Evolutionary conservation across 2,329 filamentous ascomycete genomes (phyloP).

Genomic region (Penicillium sumatraense): DNA sequence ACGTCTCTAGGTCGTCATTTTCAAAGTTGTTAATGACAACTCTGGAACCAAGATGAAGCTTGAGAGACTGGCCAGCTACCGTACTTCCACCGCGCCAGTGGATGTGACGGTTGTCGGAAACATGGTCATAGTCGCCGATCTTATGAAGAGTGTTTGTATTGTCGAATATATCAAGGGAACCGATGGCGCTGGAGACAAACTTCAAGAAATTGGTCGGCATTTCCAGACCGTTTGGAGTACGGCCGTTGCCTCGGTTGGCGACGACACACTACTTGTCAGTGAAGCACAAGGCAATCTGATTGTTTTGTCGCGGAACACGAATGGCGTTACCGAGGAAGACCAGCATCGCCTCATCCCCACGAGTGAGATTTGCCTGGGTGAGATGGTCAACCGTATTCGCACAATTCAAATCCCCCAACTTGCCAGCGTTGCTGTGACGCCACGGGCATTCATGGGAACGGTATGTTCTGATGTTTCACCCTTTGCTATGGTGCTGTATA

Average conservation of each 20-base stretch:
- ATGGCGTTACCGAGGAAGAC: slow-evolving; percentile 76
- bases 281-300: slow-evolving; percentile 89
- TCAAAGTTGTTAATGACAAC: slow-evolving; percentile 50
- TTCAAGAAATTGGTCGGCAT: slow-evolving; percentile 78
- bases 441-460: slow-evolving; percentile 85
- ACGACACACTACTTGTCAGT: slow-evolving; percentile 77
- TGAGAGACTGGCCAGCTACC: slow-evolving; percentile 73
- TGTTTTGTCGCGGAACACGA: slow-evolving; percentile 73
- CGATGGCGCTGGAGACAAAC: slow-evolving; percentile 61
- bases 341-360: slow-evolving; percentile 71
- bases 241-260: slow-evolving; percentile 72
- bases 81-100: slow-evolving; percentile 81
- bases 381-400: slow-evolving; percentile 90
- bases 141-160: slow-evolving; percentile 90
- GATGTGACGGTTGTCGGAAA: slow-evolving; percentile 76
- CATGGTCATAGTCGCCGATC: slow-evolving; percentile 80
- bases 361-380: slow-evolving; percentile 83
- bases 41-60: slow-evolving; percentile 54
- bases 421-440: slow-evolving; percentile 70
- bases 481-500: not conserved
- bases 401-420: slow-evolving; percentile 70
- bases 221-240: slow-evolving; percentile 83
- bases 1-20: slow-evolving; percentile 60
- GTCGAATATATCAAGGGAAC: slow-evolving; percentile 69
- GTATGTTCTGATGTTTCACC: no score